These are phyloP conservation scores for Pythium volutum DNA, from an alignment of 352 stramenopile species.

Conservation along the genomic window DNA sequence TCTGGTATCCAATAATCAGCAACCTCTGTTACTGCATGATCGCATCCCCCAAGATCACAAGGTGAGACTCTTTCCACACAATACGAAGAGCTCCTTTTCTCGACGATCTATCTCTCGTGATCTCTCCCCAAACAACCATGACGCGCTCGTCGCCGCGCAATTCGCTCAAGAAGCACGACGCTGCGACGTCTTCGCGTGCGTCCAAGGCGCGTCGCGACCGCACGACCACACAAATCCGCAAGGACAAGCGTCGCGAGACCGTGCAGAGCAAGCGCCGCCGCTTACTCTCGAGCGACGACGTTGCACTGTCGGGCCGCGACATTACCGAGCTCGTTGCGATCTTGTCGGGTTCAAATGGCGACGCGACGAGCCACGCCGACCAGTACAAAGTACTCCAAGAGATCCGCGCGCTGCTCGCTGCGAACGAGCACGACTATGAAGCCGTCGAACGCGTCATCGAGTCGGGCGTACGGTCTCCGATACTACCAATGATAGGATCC, in stretches of 20 bases:
- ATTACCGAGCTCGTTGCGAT: constrained; percentile 52
- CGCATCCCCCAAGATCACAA: neutral
- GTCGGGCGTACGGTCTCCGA: constrained; percentile 45
- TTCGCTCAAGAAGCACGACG: constrained; percentile 81
- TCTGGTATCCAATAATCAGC: neutral
- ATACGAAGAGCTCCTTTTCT: neutral
- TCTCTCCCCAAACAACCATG: constrained; percentile 4
- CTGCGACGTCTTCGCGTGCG: constrained; percentile 48
- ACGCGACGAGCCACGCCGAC: constrained; percentile 40
- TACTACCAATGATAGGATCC: neutral
- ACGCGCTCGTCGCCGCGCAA: constrained; percentile 42
- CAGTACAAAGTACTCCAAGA: constrained; percentile 70
- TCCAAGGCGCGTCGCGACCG: constrained; percentile 61
- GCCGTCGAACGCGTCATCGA: constrained; percentile 74
- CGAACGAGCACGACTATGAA: constrained; percentile 64
- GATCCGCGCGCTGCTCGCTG: constrained; percentile 56
- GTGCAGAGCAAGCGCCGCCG: constrained; percentile 74
- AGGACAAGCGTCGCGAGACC: constrained; percentile 62
- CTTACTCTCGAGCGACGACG: constrained; percentile 44
- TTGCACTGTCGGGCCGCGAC: constrained; percentile 45
- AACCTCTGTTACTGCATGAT: neutral
- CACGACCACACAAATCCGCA: constrained; percentile 64
- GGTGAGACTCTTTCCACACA: neutral
- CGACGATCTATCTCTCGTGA: neutral
- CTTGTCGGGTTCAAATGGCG: constrained; percentile 20